Evolutionary conservation across 805 yeast species (phyloP), one percentile per base, ranked within the genome.

Genomic region (Candida corydali): DNA sequence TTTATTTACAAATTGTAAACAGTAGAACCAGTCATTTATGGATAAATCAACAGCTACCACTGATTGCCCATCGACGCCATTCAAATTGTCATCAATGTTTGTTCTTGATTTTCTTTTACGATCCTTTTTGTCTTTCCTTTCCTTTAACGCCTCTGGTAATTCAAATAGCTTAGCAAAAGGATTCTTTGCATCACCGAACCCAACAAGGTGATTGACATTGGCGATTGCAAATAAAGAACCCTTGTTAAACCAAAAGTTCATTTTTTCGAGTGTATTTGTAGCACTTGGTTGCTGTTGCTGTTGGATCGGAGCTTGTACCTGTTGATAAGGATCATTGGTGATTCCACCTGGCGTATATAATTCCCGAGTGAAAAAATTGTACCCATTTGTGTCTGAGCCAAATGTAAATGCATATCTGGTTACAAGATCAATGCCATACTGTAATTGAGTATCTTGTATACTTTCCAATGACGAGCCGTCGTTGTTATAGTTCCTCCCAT

Each of bases 151-250:
- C 49, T 80, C 84, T 1, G 89, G 82, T 16, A 85, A 61, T 39
- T 75, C 80, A 57, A 85, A 85, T 10, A 85, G 53, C 48, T 80
- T 76, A 5, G 91, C 87, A 60, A 84, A 83, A 14, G 91, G 88
- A 50, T 82, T 84, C 30, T 69, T 67, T 4, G 84, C 72, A 51
- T 82, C 83, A 23, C 93, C 94, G 57, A 84, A 80, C 1, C 93
- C 93, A 31, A 82, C 75, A 36, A 84, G 54, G 60, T 84, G 91
- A 48, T 78, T 73, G 36, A 85, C 77, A 49, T 84, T 85, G 18
- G 88, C 78, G 32, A 83, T 66, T 2, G 93, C 91, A 65, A 85
- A 82, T 26, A 79, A 71, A 3, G 88, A 75, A 1, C 86, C 80
- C 52, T 83, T 82, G 49, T 82, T 82, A 50, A 80, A 81, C 84